These are phyloP conservation scores for Sorghum bicolor DNA, from an alignment of 176 grass and related monocot genomes.

Conservation along the genomic window DNA sequence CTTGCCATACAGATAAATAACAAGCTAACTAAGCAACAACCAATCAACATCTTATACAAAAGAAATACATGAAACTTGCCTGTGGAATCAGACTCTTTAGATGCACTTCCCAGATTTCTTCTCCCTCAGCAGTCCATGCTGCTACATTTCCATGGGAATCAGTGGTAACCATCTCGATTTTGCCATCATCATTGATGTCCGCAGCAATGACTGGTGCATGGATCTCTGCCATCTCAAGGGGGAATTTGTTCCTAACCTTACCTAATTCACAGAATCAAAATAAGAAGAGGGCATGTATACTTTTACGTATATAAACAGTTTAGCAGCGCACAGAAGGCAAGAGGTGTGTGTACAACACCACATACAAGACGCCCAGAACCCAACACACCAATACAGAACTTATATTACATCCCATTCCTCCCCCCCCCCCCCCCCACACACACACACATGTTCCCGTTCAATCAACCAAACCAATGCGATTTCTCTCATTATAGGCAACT, in stretches of 20 bases:
- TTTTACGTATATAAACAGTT: background rate
- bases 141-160: conserved; percentile 94
- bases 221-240: conserved; percentile 93
- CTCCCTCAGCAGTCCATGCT: conserved; percentile 87
- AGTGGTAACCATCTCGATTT: conserved; percentile 87
- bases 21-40: background rate
- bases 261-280: conserved; percentile 50
- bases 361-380: background rate
- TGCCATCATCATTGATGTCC: conserved; percentile 97
- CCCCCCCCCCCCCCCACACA: too few species aligned
- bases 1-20: background rate
- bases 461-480: background rate
- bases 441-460: too few species aligned
- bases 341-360: background rate
- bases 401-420: background rate
- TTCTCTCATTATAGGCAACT: background rate
- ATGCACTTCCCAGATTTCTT: conserved; percentile 97
- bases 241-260: conserved; percentile 81
- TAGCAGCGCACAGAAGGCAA: background rate
- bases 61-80: conserved; percentile 42
- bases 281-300: background rate
- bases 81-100: conserved; percentile 91
- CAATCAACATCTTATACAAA: conserved; percentile 2
- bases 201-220: conserved; percentile 82
- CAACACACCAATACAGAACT: background rate